These are phyloP conservation scores for Tolypocladium paradoxum DNA, from an alignment of 2,329 filamentous ascomycete species.

Conservation along the genomic window DNA sequence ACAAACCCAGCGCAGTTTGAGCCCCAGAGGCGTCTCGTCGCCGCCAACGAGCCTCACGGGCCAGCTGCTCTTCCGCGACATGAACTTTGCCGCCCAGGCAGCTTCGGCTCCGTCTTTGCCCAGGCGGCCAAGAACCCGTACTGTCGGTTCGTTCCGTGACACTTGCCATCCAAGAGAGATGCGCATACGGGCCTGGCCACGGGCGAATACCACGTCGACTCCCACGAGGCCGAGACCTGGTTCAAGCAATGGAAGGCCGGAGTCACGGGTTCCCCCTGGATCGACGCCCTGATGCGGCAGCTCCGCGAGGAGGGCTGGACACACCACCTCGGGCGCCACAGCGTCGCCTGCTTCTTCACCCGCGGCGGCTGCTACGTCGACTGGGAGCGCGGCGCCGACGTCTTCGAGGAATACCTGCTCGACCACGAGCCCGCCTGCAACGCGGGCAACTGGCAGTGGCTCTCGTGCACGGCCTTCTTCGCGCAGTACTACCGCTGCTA, in stretches of 20 bases:
- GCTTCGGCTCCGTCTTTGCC: conserved; percentile 51
- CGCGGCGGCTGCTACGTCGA: conserved; percentile 67
- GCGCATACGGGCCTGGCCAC: conserved; percentile 35
- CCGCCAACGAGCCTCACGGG: conserved; percentile 62
- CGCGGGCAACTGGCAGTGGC: conserved; percentile 69
- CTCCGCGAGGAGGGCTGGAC: conserved; percentile 65
- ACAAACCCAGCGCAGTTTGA: conserved; percentile 65
- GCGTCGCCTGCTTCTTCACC: conserved; percentile 74
- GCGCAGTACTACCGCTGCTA: conserved; percentile 62
- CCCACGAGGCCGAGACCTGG: conserved; percentile 48
- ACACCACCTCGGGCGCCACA: conserved; percentile 66
- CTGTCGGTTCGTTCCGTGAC: conserved; percentile 70
- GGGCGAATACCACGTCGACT: conserved; percentile 54
- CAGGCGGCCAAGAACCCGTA: conserved; percentile 56
- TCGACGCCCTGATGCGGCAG: conserved; percentile 72
- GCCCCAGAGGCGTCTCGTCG: conserved; percentile 47
- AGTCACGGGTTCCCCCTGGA: conserved; percentile 67
- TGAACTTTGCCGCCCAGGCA: conserved; percentile 74
- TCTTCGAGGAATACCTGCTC: conserved; percentile 66
- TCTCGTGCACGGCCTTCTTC: conserved; percentile 67
- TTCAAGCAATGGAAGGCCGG: conserved; percentile 61
- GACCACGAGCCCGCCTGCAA: conserved; percentile 69
- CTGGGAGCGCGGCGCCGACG: conserved; percentile 69
- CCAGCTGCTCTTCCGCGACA: conserved; percentile 67
- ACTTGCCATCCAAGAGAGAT: conserved; percentile 52